These are phyloP conservation scores for Neofusicoccum sp. DNA, from an alignment of 2,329 filamentous ascomycete genomes.

Conservation along the genomic window DNA sequence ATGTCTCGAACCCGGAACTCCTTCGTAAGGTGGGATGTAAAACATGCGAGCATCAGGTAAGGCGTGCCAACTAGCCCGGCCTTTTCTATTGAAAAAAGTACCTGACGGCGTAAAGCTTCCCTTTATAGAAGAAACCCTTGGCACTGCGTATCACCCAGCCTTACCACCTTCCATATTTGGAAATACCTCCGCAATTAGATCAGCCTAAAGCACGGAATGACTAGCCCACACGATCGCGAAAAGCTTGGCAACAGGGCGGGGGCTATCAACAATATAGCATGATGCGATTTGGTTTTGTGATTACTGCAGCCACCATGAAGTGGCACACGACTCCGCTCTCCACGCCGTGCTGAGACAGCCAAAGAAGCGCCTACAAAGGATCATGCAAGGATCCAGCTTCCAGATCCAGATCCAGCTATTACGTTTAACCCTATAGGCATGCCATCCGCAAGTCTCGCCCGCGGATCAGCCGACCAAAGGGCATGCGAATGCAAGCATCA, in stretches of 20 bases:
- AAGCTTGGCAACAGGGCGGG: not conserved
- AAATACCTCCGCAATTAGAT: not conserved
- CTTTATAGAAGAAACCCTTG: not conserved
- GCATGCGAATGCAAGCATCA: not conserved
- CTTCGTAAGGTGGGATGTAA: too few relatives aligned
- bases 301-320: not conserved
- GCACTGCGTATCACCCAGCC: not conserved
- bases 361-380: too few relatives aligned
- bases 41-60: too few relatives aligned
- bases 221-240: not conserved
- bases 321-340: not conserved
- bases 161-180: constrained; percentile 5
- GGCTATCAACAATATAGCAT: not conserved
- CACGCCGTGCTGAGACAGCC: not conserved
- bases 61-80: too few relatives aligned
- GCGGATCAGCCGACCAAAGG: too few relatives aligned
- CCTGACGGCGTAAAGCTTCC: too few relatives aligned
- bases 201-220: not conserved
- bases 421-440: too few relatives aligned
- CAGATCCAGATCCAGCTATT: too few relatives aligned
- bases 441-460: too few relatives aligned
- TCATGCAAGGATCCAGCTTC: too few relatives aligned
- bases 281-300: not conserved
- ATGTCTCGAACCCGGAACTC: too few relatives aligned
- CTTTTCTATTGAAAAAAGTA: too few relatives aligned